phyloP scores from a whole-genome alignment of 176 grass and related monocot species.

The Coix lacrymajobi region DNA sequence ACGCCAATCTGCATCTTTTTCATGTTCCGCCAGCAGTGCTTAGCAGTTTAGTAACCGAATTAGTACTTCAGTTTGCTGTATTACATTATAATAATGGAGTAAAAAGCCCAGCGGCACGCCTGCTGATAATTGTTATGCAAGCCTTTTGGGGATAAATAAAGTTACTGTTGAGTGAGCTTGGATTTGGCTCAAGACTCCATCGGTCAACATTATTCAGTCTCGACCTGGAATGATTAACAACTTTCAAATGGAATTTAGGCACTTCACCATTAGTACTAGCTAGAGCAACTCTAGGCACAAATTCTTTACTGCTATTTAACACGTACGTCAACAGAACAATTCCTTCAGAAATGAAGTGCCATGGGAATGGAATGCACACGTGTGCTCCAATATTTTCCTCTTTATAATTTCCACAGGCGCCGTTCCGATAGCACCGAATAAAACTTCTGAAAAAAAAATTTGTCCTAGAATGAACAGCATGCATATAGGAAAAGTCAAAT shows the following conservation, averaged over 20 bases:
- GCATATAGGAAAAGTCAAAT: not conserved
- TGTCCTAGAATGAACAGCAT: not conserved
- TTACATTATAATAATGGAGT: constrained; percentile 29
- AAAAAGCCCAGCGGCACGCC: constrained; percentile 28
- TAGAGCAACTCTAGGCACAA: constrained; percentile 6
- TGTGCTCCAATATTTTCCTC: constrained; percentile 10
- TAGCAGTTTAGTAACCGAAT: constrained; percentile 11
- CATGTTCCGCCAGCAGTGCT: constrained; percentile 14
- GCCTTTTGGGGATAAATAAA: not conserved
- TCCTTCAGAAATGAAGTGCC: not conserved
- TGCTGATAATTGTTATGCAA: not conserved
- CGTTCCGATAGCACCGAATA: constrained; percentile 25
- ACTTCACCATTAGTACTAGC: constrained; percentile 5
- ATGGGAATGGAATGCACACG: constrained; percentile 8
- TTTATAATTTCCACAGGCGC: not conserved
- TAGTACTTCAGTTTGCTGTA: not conserved
- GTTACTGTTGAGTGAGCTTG: not conserved
- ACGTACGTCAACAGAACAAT: not conserved
- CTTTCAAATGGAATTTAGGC: constrained; percentile 18
- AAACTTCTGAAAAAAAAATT: not conserved
- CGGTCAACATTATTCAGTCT: constrained; percentile 26
- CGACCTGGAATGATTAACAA: not conserved
- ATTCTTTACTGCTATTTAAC: constrained; percentile 25
- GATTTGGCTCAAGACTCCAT: constrained; percentile 4
- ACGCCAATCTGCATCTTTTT: constrained; percentile 30